phyloP scores from a whole-genome alignment of 2,329 filamentous ascomycete species.

The Penicillium italicum region DNA sequence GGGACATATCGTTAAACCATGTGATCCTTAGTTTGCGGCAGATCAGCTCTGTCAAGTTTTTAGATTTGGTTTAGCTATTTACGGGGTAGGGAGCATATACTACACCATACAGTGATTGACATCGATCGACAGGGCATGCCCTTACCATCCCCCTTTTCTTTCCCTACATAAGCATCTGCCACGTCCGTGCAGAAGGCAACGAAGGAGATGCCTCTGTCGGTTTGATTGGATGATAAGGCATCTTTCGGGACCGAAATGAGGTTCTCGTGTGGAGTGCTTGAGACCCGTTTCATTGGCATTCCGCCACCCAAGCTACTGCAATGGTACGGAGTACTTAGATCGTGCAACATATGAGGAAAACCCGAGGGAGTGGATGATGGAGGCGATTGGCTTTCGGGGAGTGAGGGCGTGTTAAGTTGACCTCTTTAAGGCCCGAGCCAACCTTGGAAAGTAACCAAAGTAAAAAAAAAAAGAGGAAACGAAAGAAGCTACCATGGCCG shows the following conservation, averaged over 20 bases:
- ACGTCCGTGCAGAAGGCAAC: slow-evolving; percentile 8
- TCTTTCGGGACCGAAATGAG: background rate
- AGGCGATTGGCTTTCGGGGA: slow-evolving; percentile 9
- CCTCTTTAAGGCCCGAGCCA: background rate
- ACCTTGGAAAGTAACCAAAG: background rate
- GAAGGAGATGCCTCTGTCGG: background rate
- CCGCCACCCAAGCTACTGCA: background rate
- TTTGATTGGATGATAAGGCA: slow-evolving; percentile 6
- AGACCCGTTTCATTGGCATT: background rate
- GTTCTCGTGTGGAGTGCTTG: background rate
- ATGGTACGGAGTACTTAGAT: background rate
- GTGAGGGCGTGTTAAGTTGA: background rate
- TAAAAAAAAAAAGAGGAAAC: background rate
- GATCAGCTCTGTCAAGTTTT: slow-evolving; percentile 4
- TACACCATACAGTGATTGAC: background rate
- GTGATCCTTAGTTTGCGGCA: slow-evolving; percentile 1
- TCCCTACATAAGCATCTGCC: slow-evolving; percentile 7
- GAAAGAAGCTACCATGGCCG: background rate
- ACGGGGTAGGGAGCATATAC: background rate
- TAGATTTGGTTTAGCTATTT: background rate
- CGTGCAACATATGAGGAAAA: background rate
- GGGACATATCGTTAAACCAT: slow-evolving; percentile 4
- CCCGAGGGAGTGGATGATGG: slow-evolving; percentile 5
- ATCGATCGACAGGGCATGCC: slow-evolving; percentile 16
- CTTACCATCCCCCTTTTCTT: background rate